Evolutionary conservation across 2,329 filamentous ascomycete species (phyloP), one percentile per base, ranked within the genome.

Genomic region (Pseudocercospora musae): DNA sequence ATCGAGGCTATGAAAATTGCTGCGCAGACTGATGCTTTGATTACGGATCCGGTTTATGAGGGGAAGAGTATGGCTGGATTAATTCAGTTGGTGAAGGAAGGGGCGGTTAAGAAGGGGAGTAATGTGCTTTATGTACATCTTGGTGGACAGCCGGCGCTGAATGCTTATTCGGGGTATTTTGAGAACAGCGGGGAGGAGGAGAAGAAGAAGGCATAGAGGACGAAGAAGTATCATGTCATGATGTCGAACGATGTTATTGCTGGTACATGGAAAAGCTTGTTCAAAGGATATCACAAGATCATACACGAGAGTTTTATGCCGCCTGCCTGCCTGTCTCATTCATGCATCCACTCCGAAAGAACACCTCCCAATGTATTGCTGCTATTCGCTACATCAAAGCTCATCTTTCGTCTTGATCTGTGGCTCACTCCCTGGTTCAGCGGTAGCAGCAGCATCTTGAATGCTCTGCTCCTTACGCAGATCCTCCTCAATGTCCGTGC

Each of bases 1-100:
- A 81, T 88, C 55, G 86, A 86, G 31, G 88, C 88, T 0, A 91
- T 91, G 72, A 83, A 83, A 73, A 87, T 89, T 71, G 87, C 85
- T 4, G 89, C 89, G 0, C 74, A 79, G 62, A 89, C 85, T 0
- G 89, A 91, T 77, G 89, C 84, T 0, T 87, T 91, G 69, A 89
- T 91, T 65, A 91, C 88, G 0, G 89, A 91, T 71, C 89, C 88
- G 0, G 89, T 91, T 1, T 91, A 91, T 70, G 88, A 90, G 76
- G 89, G 89, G 0, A 91, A 91, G 82, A 89, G 85, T 68, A 77
- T 91, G 73, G 87, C 87, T 3, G 89, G 88, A 0, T 82, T 91
- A 87, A 84, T 90, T 68, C 87, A 87, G 72, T 77, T 90, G 78
- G 84, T 90, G 18, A 82, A 78, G 66, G 84, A 82, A 56, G 87